phyloP scores from a whole-genome alignment of 345 rosid species.

The Kandelia obovata region DNA sequence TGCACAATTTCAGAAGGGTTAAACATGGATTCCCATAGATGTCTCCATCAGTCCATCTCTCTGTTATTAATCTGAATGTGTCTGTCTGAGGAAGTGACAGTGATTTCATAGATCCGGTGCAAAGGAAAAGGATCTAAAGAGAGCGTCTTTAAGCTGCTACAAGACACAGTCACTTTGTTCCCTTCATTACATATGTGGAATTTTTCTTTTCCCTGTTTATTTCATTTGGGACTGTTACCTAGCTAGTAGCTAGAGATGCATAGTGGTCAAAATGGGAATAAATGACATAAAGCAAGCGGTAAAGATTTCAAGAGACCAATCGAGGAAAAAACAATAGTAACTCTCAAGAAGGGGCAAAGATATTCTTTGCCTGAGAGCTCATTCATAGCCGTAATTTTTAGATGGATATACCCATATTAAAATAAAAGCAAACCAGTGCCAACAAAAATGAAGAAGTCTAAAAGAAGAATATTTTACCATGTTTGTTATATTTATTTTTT shows the following conservation, averaged over 20 bases:
- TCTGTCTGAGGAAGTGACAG: conserved; percentile 17
- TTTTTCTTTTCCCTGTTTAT: background rate
- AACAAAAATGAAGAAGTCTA: too few species aligned
- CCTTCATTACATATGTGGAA: conserved; percentile 7
- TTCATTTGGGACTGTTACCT: too few species aligned
- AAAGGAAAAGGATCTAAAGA: conserved; percentile 20
- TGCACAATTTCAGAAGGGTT: too few species aligned
- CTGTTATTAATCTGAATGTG: background rate
- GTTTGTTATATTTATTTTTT: too few species aligned
- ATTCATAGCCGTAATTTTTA: too few species aligned
- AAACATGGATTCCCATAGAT: background rate
- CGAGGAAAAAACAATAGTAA: background rate
- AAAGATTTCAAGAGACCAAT: background rate
- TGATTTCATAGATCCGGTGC: conserved; percentile 41
- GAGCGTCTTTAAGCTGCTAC: conserved; percentile 7
- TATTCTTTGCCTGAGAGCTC: background rate
- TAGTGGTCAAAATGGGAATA: background rate
- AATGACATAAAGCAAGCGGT: background rate
- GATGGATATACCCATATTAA: too few species aligned
- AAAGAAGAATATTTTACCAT: too few species aligned
- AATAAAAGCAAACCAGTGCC: too few species aligned
- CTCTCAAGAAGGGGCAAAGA: background rate
- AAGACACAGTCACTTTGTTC: conserved; percentile 16
- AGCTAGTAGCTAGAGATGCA: too few species aligned
- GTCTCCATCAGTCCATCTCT: background rate